Base-by-base conservation (phyloP, 768 basidiomycete genomes). In the Tulasnella sp. region DNA sequence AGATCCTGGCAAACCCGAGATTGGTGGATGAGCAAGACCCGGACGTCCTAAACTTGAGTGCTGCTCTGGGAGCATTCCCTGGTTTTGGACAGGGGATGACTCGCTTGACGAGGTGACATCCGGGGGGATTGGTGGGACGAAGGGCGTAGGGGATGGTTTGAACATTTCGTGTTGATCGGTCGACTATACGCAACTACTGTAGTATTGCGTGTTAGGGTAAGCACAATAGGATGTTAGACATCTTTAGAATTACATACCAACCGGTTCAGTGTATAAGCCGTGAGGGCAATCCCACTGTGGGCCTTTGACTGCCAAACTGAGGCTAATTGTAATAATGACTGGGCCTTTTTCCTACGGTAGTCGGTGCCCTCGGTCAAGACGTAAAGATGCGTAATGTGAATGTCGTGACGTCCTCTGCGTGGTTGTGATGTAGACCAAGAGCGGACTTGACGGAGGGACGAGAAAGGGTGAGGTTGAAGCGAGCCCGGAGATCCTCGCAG, bases 41-140 rank as follows among this genome's bases (percentile, higher is more conserved):
- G 75, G 75, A 8, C 75, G 67, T 40, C 75, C 75, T 42, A 76
- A 67, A 37, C 29, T 19, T 45, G 40, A 3, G 22, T 64, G 40
- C 34, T 68, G 75, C 34, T 74, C 69, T 19, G 75, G 75, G 70
- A 37, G 64, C 34, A 76, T 38, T 69, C 52, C 40, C 34, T 71
- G 67, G 12, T 37, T 19, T 40, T 29, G 67, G 15, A 76, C 67
- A 31, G 75, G 75, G 22, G 75, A 76, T 29, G 75, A 76, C 70
- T 76, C 75, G 42, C 64, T 71, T 31, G 75, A 76, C 14, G 75
- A 76, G 34, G 75, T 76, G 42, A 69, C 67, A 68, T 76, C 75
- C 4, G 75, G 75, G 19, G 75, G 75, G 14, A 76, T 68, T 37
- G 75, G 75, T 17, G 75, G 75, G 5, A 76, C 52, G 69, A 76